Conservation (phyloP, 2,329 filamentous ascomycete genomes). For the Mariannaea sp. region DNA sequence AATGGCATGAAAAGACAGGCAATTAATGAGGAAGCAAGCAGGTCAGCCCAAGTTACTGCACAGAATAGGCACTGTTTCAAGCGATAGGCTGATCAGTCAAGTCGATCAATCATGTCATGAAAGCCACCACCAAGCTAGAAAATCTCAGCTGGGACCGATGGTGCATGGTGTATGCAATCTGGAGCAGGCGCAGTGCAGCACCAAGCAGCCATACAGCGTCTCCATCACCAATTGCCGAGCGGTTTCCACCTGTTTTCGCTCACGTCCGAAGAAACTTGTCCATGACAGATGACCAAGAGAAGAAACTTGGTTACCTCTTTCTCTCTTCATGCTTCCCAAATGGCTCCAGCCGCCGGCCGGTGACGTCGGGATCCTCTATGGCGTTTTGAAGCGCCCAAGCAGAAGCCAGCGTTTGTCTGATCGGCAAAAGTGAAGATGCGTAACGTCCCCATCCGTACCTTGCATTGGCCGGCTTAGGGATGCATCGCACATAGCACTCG, state of each 20-base stretch:
- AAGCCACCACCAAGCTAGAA: conserved; percentile 3
- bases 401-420: conserved; percentile 28
- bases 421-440: conserved; percentile 29
- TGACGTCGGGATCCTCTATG: conserved; percentile 34
- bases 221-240: conserved; percentile 16
- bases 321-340: too few relatives aligned
- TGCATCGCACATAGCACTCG: conserved; percentile 28
- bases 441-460: conserved; percentile 34
- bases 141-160: conserved; percentile 13
- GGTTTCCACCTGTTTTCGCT: conserved; percentile 14
- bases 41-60: conserved; percentile 13
- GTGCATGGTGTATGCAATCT: neutral
- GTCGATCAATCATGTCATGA: conserved; percentile 8
- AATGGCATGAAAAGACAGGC: neutral
- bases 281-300: conserved; percentile 26
- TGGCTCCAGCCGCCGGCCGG: conserved; percentile 20
- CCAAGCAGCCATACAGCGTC: neutral
- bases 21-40: conserved; percentile 15
- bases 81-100: neutral
- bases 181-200: neutral
- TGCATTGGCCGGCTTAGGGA: conserved; percentile 33
- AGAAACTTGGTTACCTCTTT: conserved; percentile 29
- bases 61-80: too few relatives aligned
- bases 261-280: conserved; percentile 4
- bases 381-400: conserved; percentile 25